Conservation (phyloP, 148 eudicot genomes). For the Diospyros lotus region DNA sequence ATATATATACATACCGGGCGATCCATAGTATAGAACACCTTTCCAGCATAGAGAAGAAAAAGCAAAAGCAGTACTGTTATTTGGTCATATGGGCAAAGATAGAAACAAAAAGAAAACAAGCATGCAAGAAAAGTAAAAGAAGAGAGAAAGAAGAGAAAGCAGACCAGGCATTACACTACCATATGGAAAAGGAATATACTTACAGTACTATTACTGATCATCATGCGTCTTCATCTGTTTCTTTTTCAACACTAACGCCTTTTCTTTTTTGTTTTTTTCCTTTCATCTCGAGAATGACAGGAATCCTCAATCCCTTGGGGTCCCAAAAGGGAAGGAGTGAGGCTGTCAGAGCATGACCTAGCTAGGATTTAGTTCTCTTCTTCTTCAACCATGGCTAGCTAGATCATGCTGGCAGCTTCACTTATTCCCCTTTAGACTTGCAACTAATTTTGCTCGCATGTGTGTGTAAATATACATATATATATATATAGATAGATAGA, state of each 20-base stretch:
- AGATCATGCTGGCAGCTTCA: conserved; percentile 96
- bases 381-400: conserved; percentile 39
- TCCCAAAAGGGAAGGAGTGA: conserved; percentile 62
- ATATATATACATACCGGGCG: too few species aligned
- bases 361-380: conserved; percentile 29
- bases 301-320: neutral
- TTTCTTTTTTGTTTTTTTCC: neutral
- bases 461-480: neutral
- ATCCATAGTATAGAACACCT: too few species aligned
- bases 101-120: too few species aligned
- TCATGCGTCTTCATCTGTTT: neutral
- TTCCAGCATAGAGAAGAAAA: too few species aligned
- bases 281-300: neutral
- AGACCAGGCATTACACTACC: neutral
- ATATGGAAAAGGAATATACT: conserved; percentile 18
- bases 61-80: too few species aligned
- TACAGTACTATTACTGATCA: conserved; percentile 8
- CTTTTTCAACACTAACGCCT: neutral
- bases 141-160: too few species aligned
- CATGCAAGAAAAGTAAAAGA: too few species aligned
- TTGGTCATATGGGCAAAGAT: too few species aligned
- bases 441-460: neutral
- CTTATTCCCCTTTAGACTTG: conserved; percentile 46
- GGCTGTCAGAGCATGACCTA: conserved; percentile 87
- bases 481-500: neutral